These are phyloP conservation scores for Schizonepeta tenuifolia DNA, from an alignment of 257 asterid species.

Conservation along the genomic window DNA sequence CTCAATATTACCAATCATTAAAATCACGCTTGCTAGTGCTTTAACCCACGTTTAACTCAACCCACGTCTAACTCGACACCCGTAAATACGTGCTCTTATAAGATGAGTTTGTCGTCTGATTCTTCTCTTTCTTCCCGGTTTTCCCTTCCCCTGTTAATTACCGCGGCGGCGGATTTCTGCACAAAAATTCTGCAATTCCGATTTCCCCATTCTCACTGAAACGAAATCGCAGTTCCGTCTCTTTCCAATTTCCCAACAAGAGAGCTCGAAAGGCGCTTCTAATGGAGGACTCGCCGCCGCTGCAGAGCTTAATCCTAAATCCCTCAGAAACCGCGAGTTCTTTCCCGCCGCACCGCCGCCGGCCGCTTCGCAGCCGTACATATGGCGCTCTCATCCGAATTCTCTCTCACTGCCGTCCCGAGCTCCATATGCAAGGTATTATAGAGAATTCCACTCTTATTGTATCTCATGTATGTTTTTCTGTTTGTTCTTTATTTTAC, in stretches of 20 bases:
- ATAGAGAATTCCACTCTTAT: background rate
- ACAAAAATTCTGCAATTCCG: too few relatives aligned
- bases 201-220: too few relatives aligned
- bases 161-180: too few relatives aligned
- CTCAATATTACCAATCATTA: too few relatives aligned
- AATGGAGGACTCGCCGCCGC: conserved; percentile 48
- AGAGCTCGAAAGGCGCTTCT: conserved; percentile 12
- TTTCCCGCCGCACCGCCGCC: conserved; percentile 53
- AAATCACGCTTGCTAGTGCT: too few relatives aligned
- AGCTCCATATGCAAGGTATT: conserved; percentile 50
- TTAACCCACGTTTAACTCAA: too few relatives aligned
- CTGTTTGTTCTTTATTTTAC: background rate
- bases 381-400: conserved; percentile 43
- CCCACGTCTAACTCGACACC: too few relatives aligned
- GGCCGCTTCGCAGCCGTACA: conserved; percentile 71
- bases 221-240: too few relatives aligned
- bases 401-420: conserved; percentile 47
- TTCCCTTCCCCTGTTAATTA: too few relatives aligned
- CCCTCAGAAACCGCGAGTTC: conserved; percentile 33
- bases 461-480: background rate
- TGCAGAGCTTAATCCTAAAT: conserved; percentile 38
- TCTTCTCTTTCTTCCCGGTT: too few relatives aligned
- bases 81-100: too few relatives aligned
- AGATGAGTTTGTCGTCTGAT: too few relatives aligned
- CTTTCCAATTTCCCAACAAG: background rate